phyloP scores from a whole-genome alignment of 306 rosid species.

The Rubus idaeus region DNA sequence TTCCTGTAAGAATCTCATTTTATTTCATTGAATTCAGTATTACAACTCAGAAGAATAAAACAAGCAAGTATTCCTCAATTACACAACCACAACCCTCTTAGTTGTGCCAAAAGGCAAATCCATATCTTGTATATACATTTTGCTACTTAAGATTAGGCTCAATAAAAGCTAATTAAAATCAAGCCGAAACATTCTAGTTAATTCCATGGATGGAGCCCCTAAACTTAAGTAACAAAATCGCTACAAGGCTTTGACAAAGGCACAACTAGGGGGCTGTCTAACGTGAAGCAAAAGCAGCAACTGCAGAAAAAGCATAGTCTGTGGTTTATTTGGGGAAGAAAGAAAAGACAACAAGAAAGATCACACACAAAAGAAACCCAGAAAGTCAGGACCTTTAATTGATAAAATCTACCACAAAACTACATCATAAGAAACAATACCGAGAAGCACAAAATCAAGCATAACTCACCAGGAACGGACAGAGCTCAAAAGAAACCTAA shows the following conservation, averaged over 20 bases:
- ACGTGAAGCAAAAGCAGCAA: background rate
- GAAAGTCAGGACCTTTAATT: constrained; percentile 1
- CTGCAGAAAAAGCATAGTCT: background rate
- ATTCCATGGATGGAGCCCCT: background rate
- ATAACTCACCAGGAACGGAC: constrained; percentile 8
- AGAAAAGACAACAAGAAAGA: too few species aligned
- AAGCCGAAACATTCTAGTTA: background rate
- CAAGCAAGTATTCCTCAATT: background rate
- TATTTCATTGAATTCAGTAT: background rate
- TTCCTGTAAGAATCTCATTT: background rate
- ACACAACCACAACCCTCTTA: background rate
- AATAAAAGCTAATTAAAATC: background rate
- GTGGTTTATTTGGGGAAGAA: background rate
- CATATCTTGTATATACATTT: background rate
- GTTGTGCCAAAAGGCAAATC: background rate
- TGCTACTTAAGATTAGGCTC: background rate
- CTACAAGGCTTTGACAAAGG: too few species aligned
- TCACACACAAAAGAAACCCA: constrained; percentile 11
- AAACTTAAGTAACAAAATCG: background rate
- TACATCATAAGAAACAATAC: constrained; percentile 3
- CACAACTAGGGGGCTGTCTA: background rate
- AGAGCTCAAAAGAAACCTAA: background rate
- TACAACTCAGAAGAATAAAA: constrained; percentile 11
- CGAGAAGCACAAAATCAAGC: constrained; percentile 4
- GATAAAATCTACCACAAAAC: constrained; percentile 2